Percentiles rank a stretch among this genome's conserved stretches.
phyloP scores from a whole-genome alignment of 257 asterid species.

The Solanum sejunctum region DNA sequence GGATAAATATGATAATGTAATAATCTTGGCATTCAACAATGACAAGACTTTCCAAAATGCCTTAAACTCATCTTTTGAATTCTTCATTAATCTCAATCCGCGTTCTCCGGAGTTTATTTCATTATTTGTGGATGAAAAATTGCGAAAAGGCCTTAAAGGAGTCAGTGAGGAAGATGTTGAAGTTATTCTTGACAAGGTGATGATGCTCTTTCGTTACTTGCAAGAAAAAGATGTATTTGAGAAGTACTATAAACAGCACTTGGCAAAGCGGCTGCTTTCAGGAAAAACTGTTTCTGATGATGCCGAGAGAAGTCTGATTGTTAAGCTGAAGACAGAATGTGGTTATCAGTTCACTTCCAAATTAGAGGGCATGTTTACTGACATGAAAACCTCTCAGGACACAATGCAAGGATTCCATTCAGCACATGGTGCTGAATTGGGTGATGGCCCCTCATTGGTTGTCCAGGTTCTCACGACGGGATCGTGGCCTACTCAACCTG shows the following conservation, averaged over 20 bases:
- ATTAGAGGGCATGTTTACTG: constrained; percentile 88
- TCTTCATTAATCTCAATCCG: constrained; percentile 69
- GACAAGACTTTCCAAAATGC: constrained; percentile 90
- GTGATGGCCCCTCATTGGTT: constrained; percentile 49
- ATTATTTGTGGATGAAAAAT: constrained; percentile 72
- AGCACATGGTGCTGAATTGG: constrained; percentile 45
- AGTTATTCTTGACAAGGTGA: constrained; percentile 72
- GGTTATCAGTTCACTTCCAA: constrained; percentile 86
- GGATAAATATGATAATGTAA: constrained; percentile 71
- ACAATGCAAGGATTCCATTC: constrained; percentile 77
- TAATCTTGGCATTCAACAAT: constrained; percentile 46
- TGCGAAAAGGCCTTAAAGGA: constrained; percentile 76
- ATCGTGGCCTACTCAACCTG: constrained; percentile 84
- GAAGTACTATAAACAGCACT: constrained; percentile 85
- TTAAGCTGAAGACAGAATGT: constrained; percentile 81
- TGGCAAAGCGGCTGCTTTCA: constrained; percentile 78
- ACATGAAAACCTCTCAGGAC: constrained; percentile 90
- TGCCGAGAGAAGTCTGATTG: constrained; percentile 79
- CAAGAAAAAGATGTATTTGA: constrained; percentile 92
- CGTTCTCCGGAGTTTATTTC: constrained; percentile 93
- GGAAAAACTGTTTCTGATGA: constrained; percentile 86
- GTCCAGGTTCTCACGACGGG: constrained; percentile 85
- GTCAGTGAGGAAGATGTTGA: constrained; percentile 83
- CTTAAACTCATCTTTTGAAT: constrained; percentile 76
- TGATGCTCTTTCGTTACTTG: constrained; percentile 84